phyloP scores from a whole-genome alignment of 2,329 filamentous ascomycete species.

The Colletotrichum destructivum region DNA sequence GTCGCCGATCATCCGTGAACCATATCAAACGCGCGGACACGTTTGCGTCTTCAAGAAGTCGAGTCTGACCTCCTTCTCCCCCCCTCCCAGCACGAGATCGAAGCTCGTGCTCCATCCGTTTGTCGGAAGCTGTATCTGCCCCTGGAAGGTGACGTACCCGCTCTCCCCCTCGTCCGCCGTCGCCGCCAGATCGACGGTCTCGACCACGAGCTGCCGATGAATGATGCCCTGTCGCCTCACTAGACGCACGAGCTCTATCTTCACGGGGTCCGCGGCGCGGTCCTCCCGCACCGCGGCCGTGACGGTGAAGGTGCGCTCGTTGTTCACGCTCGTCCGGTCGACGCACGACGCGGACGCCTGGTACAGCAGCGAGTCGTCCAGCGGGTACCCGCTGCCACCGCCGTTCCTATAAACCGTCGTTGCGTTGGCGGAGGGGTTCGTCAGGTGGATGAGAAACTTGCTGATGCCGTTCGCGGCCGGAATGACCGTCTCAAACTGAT shows the following conservation, averaged over 20 bases:
- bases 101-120: conserved; percentile 42
- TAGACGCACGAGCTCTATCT: conserved; percentile 37
- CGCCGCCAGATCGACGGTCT: conserved; percentile 28
- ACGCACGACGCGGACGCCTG: conserved; percentile 48
- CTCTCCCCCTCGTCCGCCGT: conserved; percentile 25
- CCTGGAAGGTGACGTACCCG: conserved; percentile 29
- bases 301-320: conserved; percentile 34
- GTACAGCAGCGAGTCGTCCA: conserved; percentile 49
- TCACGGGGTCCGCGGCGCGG: conserved; percentile 17
- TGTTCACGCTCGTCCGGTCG: conserved; percentile 33
- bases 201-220: conserved; percentile 28
- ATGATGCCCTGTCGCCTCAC: conserved; percentile 38
- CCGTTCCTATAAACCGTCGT: conserved; percentile 47
- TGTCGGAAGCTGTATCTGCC: conserved; percentile 32
- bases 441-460: conserved; percentile 51
- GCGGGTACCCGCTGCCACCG: conserved; percentile 49
- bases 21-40: conserved; percentile 25
- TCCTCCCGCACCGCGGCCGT: conserved; percentile 39
- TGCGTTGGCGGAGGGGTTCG: conserved; percentile 45
- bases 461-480: conserved; percentile 48
- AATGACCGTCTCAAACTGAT: conserved; percentile 48
- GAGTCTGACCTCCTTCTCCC: conserved; percentile 22
- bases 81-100: conserved; percentile 37
- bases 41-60: conserved; percentile 41
- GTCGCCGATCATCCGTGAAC: too few species aligned